Evolutionary conservation across 208 protist species (phyloP).

Genomic region (Wallacemonas sp.): DNA sequence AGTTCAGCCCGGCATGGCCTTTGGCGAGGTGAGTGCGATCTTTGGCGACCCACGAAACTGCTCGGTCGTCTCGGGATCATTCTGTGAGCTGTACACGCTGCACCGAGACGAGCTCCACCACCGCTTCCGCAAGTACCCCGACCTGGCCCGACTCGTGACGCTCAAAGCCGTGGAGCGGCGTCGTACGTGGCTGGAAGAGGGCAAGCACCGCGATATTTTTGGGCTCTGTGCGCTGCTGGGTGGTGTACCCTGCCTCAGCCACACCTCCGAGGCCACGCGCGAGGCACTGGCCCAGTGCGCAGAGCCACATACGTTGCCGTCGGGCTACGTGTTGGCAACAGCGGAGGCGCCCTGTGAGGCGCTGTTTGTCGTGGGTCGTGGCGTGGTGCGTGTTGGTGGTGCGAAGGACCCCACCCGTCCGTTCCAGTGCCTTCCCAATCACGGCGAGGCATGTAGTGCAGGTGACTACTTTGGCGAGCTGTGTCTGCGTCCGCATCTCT

Average conservation of each 20-base stretch:
- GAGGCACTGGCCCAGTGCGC: constrained; percentile 50
- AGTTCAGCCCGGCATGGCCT: constrained; percentile 59
- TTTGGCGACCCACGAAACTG: constrained; percentile 79
- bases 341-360: constrained; percentile 50
- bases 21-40: constrained; percentile 81
- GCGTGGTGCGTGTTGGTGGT: constrained; percentile 36
- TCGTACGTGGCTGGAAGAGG: constrained; percentile 64
- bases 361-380: constrained; percentile 77
- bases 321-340: constrained; percentile 34
- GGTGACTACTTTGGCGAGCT: constrained; percentile 80
- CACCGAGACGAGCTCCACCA: constrained; percentile 52
- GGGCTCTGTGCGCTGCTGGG: constrained; percentile 63
- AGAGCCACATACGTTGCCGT: constrained; percentile 43
- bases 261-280: constrained; percentile 74
- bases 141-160: constrained; percentile 40
- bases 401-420: constrained; percentile 4
- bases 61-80: constrained; percentile 53
- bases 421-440: background rate
- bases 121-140: constrained; percentile 59
- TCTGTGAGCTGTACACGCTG: constrained; percentile 84
- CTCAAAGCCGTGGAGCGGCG: constrained; percentile 52
- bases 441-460: constrained; percentile 35
- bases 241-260: constrained; percentile 79
- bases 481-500: constrained; percentile 73
- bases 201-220: constrained; percentile 58